phyloP scores from a whole-genome alignment of 306 rosid genomes.

The Gastrolobium villosum region DNA sequence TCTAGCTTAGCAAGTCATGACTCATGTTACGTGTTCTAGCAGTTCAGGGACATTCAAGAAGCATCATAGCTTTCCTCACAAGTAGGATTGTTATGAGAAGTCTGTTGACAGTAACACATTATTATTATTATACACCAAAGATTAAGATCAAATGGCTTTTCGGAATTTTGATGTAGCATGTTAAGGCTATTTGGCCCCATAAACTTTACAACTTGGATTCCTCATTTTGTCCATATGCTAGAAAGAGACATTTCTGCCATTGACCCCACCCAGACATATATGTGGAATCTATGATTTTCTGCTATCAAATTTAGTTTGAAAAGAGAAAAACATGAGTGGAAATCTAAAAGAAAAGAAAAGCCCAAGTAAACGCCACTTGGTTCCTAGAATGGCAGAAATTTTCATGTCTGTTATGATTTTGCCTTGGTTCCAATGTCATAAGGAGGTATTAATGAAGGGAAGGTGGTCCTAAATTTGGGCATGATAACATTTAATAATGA shows the following conservation, averaged over 20 bases:
- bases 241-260: constrained; percentile 2
- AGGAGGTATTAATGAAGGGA: constrained; percentile 9
- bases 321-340: constrained; percentile 36
- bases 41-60: constrained; percentile 33
- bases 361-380: constrained; percentile 35
- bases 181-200: constrained; percentile 25
- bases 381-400: constrained; percentile 38
- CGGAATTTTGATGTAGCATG: constrained; percentile 20
- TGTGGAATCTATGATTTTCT: constrained; percentile 36
- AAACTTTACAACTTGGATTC: constrained; percentile 43
- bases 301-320: constrained; percentile 19
- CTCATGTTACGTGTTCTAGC: constrained; percentile 5
- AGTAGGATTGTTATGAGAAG: constrained; percentile 21
- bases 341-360: constrained; percentile 36
- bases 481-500: constrained; percentile 41
- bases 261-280: constrained; percentile 32
- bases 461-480: constrained; percentile 22
- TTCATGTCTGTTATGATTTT: constrained; percentile 46
- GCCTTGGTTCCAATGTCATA: constrained; percentile 37
- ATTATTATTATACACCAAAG: constrained; percentile 36
- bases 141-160: constrained; percentile 33
- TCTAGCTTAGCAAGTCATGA: constrained; percentile 15
- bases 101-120: constrained; percentile 11
- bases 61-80: constrained; percentile 30
- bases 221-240: constrained; percentile 45